Conservation (phyloP, 2,329 filamentous ascomycete genomes). For the Leptographium lundbergii region DNA sequence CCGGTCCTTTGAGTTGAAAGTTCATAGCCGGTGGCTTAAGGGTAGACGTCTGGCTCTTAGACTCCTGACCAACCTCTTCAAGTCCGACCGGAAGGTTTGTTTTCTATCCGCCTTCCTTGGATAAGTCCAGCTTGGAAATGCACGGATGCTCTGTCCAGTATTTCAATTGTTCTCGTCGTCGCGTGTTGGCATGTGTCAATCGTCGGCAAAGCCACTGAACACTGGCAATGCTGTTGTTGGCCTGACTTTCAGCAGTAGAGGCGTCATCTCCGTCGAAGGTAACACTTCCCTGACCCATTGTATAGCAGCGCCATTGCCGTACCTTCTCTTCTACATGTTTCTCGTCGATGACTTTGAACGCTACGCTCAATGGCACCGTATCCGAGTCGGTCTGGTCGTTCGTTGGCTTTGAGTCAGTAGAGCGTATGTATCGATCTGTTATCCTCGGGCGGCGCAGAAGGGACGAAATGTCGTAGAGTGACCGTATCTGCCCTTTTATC, state of each 20-base stretch:
- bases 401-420: not conserved
- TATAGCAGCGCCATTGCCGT: not conserved
- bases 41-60: not conserved
- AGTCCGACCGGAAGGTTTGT: too few species aligned
- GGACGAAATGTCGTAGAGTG: not conserved
- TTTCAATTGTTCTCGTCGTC: not conserved
- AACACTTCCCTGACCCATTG: not conserved
- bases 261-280: too few species aligned
- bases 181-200: not conserved
- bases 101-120: not conserved
- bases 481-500: not conserved
- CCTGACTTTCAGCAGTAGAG: too few species aligned
- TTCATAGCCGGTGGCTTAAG: not conserved
- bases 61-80: not conserved
- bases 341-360: not conserved
- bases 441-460: not conserved
- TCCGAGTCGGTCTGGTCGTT: not conserved
- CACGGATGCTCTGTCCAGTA: not conserved
- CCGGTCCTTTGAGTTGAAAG: not conserved
- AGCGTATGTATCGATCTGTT: not conserved
- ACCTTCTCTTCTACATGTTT: not conserved
- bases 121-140: not conserved
- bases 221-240: not conserved
- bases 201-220: not conserved
- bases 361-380: not conserved